phyloP scores from a whole-genome alignment of 306 rosid genomes.

The Trifolium fragiferum region DNA sequence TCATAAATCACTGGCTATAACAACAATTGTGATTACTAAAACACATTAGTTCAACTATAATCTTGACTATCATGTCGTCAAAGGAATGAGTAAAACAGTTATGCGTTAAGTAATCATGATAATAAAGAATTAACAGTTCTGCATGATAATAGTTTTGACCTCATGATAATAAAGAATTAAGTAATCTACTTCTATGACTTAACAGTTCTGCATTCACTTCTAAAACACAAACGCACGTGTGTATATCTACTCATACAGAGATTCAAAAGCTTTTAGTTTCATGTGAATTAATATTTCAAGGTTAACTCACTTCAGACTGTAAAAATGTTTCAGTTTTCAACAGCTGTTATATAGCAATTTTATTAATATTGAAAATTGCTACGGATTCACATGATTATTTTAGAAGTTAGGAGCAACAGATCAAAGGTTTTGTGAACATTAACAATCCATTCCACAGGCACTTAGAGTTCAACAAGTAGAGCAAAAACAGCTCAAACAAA shows the following conservation, averaged over 20 bases:
- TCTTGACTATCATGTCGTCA: neutral
- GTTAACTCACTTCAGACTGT: neutral
- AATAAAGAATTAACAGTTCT: neutral
- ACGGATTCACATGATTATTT: neutral
- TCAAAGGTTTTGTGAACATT: neutral
- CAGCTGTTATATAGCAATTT: neutral
- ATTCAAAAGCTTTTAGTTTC: slow-evolving; percentile 4
- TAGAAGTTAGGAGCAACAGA: neutral
- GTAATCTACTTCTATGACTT: neutral
- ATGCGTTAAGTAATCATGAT: no score
- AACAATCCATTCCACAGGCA: neutral
- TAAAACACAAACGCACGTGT: neutral
- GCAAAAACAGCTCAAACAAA: neutral
- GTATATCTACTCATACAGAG: neutral
- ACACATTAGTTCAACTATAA: neutral
- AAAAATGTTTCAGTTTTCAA: neutral
- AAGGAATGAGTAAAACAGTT: no score
- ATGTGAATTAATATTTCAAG: neutral
- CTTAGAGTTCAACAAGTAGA: slow-evolving; percentile 1
- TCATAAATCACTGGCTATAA: slow-evolving; percentile 2
- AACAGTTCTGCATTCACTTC: slow-evolving; percentile 1
- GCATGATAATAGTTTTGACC: no score
- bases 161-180: neutral
- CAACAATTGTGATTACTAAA: neutral
- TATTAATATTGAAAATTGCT: neutral